Evolutionary conservation across 2,329 filamentous ascomycete genomes (phyloP).

Genomic region (Diaporthe sp.): DNA sequence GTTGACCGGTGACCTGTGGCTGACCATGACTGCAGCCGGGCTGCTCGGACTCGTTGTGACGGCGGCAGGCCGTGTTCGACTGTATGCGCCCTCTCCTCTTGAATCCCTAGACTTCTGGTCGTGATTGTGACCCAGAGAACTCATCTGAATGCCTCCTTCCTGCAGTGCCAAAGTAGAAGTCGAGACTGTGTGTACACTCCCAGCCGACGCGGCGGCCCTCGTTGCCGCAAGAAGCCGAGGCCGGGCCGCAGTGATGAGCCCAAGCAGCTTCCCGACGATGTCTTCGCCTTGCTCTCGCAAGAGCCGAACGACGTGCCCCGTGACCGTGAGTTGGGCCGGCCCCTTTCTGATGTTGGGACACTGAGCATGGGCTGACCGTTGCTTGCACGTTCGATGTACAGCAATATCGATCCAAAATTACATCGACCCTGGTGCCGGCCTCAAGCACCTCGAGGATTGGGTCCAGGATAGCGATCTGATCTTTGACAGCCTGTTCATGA

Average conservation of each 20-base stretch:
- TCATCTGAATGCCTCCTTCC: not conserved
- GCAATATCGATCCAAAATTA: constrained; percentile 51
- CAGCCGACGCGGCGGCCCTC: constrained; percentile 55
- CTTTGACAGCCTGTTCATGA: constrained; percentile 55
- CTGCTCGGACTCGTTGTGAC: constrained; percentile 58
- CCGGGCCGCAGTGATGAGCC: constrained; percentile 40
- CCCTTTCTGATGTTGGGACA: not conserved
- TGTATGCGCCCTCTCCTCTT: constrained; percentile 45
- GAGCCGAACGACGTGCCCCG: constrained; percentile 45
- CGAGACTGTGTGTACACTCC: constrained; percentile 56
- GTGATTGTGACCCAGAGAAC: constrained; percentile 17
- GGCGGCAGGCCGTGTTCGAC: constrained; percentile 55
- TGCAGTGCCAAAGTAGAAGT: constrained; percentile 51
- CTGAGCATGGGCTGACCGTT: constrained; percentile 22
- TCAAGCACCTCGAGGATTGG: constrained; percentile 57
- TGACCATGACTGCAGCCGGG: constrained; percentile 47
- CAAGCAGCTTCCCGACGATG: constrained; percentile 35
- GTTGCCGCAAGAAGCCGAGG: constrained; percentile 52
- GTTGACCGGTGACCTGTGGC: constrained; percentile 10
- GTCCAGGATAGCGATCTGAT: constrained; percentile 59
- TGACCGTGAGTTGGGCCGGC: constrained; percentile 41
- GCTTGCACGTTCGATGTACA: constrained; percentile 32
- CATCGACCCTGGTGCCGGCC: constrained; percentile 58
- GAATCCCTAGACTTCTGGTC: constrained; percentile 6
- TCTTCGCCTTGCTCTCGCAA: constrained; percentile 37